A percentile compares a stretch with the other conserved stretches of the same genome.
These are phyloP conservation scores for Scutellaria barbata DNA, from an alignment of 257 asterid genomes.

Conservation along the genomic window DNA sequence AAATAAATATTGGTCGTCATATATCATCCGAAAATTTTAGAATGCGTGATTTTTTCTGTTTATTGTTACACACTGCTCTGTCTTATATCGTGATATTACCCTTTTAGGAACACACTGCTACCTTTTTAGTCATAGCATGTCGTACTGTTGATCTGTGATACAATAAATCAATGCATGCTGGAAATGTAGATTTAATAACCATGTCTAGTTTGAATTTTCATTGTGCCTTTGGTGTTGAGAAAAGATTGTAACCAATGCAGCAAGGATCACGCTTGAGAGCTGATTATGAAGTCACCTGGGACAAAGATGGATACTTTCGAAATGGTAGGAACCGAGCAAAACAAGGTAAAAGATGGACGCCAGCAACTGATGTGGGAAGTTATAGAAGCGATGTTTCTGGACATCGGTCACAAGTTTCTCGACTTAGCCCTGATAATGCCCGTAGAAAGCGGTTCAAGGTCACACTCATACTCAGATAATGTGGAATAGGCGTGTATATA, in stretches of 20 bases:
- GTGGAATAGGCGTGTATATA: too few species aligned
- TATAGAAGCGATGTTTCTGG: slow-evolving; percentile 56
- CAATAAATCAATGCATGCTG: not conserved
- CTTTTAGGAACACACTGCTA: not conserved
- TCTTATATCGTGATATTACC: not conserved
- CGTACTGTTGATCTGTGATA: not conserved
- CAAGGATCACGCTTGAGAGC: slow-evolving; percentile 88
- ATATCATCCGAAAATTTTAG: not conserved
- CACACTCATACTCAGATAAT: not conserved
- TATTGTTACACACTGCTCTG: too few species aligned
- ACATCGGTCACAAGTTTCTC: slow-evolving; percentile 48
- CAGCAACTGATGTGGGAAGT: slow-evolving; percentile 45
- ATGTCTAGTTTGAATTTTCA: not conserved
- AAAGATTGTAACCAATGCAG: slow-evolving; percentile 52
- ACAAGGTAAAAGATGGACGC: slow-evolving; percentile 68
- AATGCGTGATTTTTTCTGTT: not conserved
- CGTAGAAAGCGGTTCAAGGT: slow-evolving; percentile 85
- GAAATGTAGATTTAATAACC: slow-evolving; percentile 1
- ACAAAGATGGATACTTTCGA: slow-evolving; percentile 68
- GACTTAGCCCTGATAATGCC: slow-evolving; percentile 60
- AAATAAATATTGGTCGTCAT: not conserved
- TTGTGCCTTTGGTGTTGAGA: slow-evolving; percentile 22
- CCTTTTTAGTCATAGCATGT: not conserved
- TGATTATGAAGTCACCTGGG: slow-evolving; percentile 91
- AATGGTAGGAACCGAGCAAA: slow-evolving; percentile 56